These are phyloP conservation scores for Penicillium occitanis DNA, from an alignment of 2,329 filamentous ascomycete genomes.

Conservation along the genomic window DNA sequence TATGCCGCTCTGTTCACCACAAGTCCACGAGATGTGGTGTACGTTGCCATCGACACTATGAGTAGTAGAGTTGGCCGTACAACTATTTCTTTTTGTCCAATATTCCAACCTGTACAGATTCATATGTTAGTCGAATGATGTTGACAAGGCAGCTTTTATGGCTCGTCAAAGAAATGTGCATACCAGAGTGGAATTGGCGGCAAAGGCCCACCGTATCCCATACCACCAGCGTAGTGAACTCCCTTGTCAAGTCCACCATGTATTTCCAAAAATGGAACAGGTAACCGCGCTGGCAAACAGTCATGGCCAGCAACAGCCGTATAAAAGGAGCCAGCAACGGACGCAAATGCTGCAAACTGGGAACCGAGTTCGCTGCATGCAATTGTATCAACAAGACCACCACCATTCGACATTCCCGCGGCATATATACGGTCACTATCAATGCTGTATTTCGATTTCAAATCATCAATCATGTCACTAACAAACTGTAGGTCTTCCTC, in stretches of 20 bases:
- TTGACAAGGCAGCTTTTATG: background rate
- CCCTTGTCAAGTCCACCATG: conserved; percentile 52
- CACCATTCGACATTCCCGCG: conserved; percentile 51
- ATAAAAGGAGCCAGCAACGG: conserved; percentile 50
- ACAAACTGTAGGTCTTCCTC: conserved; percentile 50
- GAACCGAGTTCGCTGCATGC: conserved; percentile 45
- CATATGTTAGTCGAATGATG: background rate
- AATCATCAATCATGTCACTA: conserved; percentile 43
- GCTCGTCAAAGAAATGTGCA: conserved; percentile 22
- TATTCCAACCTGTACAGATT: conserved; percentile 25
- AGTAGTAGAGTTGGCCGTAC: conserved; percentile 35
- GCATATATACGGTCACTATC: conserved; percentile 49
- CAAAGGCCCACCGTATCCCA: conserved; percentile 44
- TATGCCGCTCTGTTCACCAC: conserved; percentile 35
- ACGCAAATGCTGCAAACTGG: conserved; percentile 49
- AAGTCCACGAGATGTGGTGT: conserved; percentile 48
- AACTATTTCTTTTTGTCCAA: conserved; percentile 47
- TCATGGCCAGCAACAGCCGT: conserved; percentile 36
- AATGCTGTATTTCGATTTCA: conserved; percentile 45
- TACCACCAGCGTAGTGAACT: conserved; percentile 49
- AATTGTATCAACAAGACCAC: conserved; percentile 50
- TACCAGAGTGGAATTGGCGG: conserved; percentile 50
- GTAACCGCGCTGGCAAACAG: conserved; percentile 39
- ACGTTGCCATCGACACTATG: conserved; percentile 42
- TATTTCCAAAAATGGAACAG: conserved; percentile 51